These are phyloP conservation scores for Phaeoacremonium minimum DNA, from an alignment of 2,329 filamentous ascomycete species.

Conservation along the genomic window DNA sequence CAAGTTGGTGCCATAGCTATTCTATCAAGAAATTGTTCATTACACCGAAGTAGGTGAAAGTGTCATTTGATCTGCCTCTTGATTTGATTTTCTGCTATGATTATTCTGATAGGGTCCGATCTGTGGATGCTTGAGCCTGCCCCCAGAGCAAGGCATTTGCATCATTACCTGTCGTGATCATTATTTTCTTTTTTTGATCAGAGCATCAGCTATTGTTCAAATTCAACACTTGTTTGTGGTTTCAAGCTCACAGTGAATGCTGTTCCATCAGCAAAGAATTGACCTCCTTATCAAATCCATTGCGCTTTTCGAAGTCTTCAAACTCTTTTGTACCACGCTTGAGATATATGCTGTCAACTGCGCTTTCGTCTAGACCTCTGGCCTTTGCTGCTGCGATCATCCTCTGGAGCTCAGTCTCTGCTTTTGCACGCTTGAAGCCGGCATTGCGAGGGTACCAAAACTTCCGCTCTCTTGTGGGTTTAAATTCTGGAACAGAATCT, in stretches of 20 bases:
- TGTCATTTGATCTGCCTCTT: too few relatives aligned
- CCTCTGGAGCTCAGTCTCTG: constrained; percentile 4
- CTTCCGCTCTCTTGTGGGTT: constrained; percentile 5
- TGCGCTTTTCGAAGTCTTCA: not conserved
- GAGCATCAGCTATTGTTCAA: too few relatives aligned
- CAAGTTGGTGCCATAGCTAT: too few relatives aligned
- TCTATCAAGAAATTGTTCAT: too few relatives aligned
- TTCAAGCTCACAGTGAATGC: not conserved
- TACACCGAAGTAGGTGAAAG: too few relatives aligned
- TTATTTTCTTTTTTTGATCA: too few relatives aligned
- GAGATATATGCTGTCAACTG: constrained; percentile 7
- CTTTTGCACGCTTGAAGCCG: constrained; percentile 6
- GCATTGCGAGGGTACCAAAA: constrained; percentile 7
- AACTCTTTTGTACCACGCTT: not conserved
- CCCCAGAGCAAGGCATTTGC: too few relatives aligned
- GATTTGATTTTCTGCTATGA: too few relatives aligned
- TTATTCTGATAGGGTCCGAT: too few relatives aligned
- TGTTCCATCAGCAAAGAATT: not conserved
- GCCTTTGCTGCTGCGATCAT: constrained; percentile 4
- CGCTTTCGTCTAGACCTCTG: constrained; percentile 4
- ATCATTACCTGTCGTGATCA: too few relatives aligned
- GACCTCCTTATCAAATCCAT: not conserved
- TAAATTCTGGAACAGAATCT: constrained; percentile 5
- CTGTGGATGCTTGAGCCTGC: too few relatives aligned
- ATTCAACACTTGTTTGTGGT: too few relatives aligned